Base-by-base conservation (phyloP, 129 eudicot genomes). In the Arctium lappa region DNA sequence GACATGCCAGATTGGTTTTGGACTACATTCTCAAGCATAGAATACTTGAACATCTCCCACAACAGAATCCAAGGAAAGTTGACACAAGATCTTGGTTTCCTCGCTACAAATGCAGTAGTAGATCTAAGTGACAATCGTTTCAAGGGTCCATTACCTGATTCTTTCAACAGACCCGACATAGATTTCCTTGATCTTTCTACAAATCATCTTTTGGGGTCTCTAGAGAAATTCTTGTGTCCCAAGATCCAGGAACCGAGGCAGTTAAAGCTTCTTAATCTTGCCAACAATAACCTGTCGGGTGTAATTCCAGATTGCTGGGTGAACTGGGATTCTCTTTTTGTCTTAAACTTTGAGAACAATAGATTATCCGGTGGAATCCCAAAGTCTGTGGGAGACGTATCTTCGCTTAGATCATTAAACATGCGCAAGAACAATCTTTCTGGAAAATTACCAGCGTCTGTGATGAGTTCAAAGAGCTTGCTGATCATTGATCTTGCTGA, bases 91-190 rank as follows among this genome's bases (percentile, higher is more conserved):
- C 84, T 86, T 76, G 40, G 73, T 60, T 65, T 79, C 31, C 65
- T 79, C 11, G 75, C 22, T 16, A 63, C 83, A 65, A 48, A 63
- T 32, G 33, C 70, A 18, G n/a, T 34, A 11, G 46, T 66, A 5
- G 66, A 69, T 86, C 82, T 89, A 76, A 82, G 84, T 70, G 50
- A 84, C 83, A 90, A 90, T 78, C 37, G 8, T 10, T 88, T 90
- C 42, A 77, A 62, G 27, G 93, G 91, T 32, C 15, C 83, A 5
- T 68, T 90, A 46, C 91, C 89, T 3, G 85, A 78, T 33, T 48
- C 8, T 0, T 76, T 76, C 77, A 83, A 56, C 7, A 42, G 68
- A 4, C 62, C 78, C 6, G 82, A 76, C 46, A 10, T 83, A 69
- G 46, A 11, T 66, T 11, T 75, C 75, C 65, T 83, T 32, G 91